phyloP scores from a whole-genome alignment of 164 flowering plant genomes.

The Aristolochia californica region DNA sequence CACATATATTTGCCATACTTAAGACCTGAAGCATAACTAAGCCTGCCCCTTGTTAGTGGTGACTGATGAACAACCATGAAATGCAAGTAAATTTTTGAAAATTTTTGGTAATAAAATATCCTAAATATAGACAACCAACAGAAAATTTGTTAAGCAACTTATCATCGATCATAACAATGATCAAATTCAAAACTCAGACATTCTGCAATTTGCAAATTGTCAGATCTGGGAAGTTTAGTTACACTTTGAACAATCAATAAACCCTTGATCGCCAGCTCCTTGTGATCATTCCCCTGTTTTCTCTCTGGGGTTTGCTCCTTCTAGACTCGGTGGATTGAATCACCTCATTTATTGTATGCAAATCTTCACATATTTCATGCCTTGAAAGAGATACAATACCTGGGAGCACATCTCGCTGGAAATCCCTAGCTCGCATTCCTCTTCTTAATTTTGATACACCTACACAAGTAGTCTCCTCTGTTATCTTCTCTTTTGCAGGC shows the following conservation, averaged over 20 bases:
- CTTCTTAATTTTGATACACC: conserved; percentile 32
- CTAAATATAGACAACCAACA: no score
- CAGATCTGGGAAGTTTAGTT: background rate
- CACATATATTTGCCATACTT: no score
- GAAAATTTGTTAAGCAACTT: no score
- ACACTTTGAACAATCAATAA: background rate
- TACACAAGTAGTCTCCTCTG: conserved; percentile 13
- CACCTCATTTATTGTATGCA: conserved; percentile 34
- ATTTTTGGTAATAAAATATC: no score
- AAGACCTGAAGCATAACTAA: no score
- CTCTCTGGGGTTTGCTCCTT: conserved; percentile 23
- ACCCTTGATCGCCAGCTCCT: conserved; percentile 36
- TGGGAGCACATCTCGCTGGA: conserved; percentile 55
- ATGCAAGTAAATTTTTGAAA: no score
- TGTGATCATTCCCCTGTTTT: conserved; percentile 18
- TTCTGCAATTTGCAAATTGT: background rate
- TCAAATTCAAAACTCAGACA: no score
- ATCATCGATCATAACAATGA: no score
- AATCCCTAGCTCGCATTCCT: conserved; percentile 57
- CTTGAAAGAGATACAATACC: conserved; percentile 41
- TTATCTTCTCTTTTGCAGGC: conserved; percentile 18
- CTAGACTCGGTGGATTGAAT: conserved; percentile 38
- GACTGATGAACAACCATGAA: no score
- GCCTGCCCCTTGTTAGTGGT: no score
- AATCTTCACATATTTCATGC: conserved; percentile 54